These are phyloP conservation scores for Phytopythium aichiense DNA, from an alignment of 352 stramenopile genomes.

Conservation along the genomic window DNA sequence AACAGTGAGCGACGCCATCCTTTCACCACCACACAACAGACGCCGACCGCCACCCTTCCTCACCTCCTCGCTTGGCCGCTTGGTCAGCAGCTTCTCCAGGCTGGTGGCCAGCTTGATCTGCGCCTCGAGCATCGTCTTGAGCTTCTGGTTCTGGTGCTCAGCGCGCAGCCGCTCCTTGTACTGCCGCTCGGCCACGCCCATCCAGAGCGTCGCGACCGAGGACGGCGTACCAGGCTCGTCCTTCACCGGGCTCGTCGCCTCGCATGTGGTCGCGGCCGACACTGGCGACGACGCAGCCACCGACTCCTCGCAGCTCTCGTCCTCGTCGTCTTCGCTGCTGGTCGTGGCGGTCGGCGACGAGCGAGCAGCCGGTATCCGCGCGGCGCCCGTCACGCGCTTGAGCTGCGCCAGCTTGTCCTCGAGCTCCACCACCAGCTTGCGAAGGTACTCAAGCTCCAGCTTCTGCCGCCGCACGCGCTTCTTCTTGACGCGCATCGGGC, in stretches of 20 bases:
- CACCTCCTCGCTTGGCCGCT: constrained; percentile 9
- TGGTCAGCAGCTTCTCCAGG: constrained; percentile 22
- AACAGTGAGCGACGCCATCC: background rate
- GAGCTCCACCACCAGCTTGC: constrained; percentile 22
- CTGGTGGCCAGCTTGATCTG: constrained; percentile 19
- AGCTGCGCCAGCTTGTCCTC: constrained; percentile 20
- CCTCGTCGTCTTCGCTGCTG: constrained; percentile 3
- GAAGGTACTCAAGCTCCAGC: constrained; percentile 29
- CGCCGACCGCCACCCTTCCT: background rate
- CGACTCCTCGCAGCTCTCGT: constrained; percentile 3
- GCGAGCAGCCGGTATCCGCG: background rate
- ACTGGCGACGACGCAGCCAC: background rate
- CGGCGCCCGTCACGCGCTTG: constrained; percentile 8
- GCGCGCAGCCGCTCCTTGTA: constrained; percentile 21
- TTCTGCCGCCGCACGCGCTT: constrained; percentile 31
- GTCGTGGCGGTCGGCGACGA: background rate
- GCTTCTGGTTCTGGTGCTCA: constrained; percentile 30
- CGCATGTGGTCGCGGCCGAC: constrained; percentile 2
- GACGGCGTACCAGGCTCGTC: background rate
- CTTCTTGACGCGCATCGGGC: constrained; percentile 15
- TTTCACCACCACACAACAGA: background rate
- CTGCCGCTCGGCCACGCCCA: constrained; percentile 19
- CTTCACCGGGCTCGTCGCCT: background rate
- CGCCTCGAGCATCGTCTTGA: constrained; percentile 31
- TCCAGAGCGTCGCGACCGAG: constrained; percentile 13